Percentiles rank a stretch among this genome's conserved stretches.
Conservation (phyloP, 2,329 filamentous ascomycete species). For the Aspergillus sojae region DNA sequence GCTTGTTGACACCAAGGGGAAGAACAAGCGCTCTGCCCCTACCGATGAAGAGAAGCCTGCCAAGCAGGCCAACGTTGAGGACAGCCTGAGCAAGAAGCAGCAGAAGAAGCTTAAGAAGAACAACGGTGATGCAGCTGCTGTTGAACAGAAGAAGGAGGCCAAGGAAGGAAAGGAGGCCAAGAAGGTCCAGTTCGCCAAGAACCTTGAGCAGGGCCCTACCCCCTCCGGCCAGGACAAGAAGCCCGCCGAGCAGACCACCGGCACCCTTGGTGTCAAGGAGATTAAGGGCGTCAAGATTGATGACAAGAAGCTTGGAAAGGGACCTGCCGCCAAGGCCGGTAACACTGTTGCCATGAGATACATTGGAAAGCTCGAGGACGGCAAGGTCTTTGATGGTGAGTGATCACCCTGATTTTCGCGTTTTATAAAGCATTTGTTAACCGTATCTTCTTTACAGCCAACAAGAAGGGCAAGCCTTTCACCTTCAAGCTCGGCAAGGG, state of each 20-base stretch:
- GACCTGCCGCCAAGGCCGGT: conserved; percentile 83
- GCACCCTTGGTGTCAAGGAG: conserved; percentile 70
- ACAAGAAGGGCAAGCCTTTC: conserved; percentile 99
- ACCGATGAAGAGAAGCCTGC: conserved; percentile 75
- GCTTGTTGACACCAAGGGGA: conserved; percentile 58
- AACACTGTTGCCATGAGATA: conserved; percentile 93
- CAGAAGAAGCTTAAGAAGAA: conserved; percentile 99
- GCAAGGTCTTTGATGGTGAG: conserved; percentile 92
- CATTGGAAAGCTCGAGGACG: conserved; percentile 93
- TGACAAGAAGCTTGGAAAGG: conserved; percentile 89
- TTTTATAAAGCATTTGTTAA: conserved; percentile 6
- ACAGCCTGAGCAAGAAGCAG: conserved; percentile 92
- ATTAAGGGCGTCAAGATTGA: conserved; percentile 90
- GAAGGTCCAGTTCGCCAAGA: conserved; percentile 99
- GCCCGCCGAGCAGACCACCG: conserved; percentile 54
- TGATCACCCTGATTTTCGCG: conserved; percentile 27
- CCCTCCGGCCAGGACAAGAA: conserved; percentile 61
- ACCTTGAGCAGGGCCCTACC: conserved; percentile 95
- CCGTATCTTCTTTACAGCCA: conserved; percentile 60
- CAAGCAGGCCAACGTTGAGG: conserved; percentile 57
- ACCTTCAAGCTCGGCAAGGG: conserved; percentile 91
- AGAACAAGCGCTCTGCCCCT: conserved; percentile 78
- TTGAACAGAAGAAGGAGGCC: conserved; percentile 60
- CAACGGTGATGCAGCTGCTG: conserved; percentile 78
- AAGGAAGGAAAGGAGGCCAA: conserved; percentile 69